Percentiles rank a stretch among this genome's conserved stretches.
Conservation (phyloP, 345 rosid species). For the Murraya paniculata region DNA sequence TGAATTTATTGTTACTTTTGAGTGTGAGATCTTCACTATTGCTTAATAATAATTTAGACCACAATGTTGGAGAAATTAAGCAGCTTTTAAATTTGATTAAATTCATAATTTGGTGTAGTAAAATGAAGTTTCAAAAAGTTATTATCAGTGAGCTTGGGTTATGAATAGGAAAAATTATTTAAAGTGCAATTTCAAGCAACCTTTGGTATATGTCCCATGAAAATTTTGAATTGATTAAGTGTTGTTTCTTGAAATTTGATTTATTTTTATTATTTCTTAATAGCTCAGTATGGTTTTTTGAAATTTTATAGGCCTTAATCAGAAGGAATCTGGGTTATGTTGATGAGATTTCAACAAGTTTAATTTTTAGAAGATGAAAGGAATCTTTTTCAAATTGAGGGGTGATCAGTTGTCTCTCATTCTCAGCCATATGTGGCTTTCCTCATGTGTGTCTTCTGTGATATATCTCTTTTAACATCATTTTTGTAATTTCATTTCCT, state of each 20-base stretch:
- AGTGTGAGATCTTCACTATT: background rate
- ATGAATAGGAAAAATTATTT: too few species aligned
- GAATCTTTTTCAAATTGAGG: slow-evolving; percentile 37
- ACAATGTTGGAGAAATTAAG: background rate
- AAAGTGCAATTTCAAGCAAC: background rate
- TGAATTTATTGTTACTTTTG: background rate
- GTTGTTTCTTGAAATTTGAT: background rate
- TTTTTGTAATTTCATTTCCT: too few species aligned
- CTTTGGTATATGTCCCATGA: background rate
- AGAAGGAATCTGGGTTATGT: background rate
- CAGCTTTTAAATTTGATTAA: background rate
- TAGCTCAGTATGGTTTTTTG: background rate
- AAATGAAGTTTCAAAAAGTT: background rate
- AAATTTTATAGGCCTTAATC: background rate
- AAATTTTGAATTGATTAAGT: background rate
- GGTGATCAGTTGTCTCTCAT: slow-evolving; percentile 47
- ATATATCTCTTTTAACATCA: too few species aligned
- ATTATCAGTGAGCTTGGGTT: background rate
- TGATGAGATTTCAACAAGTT: slow-evolving; percentile 16
- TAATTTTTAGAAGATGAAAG: slow-evolving; percentile 48
- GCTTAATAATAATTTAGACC: background rate
- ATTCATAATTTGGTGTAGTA: background rate
- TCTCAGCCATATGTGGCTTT: slow-evolving; percentile 41
- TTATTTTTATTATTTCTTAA: background rate
- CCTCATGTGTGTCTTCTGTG: slow-evolving; percentile 33